Conservation (phyloP, 441 rosid species). For the Pelargonium citronellum region DNA sequence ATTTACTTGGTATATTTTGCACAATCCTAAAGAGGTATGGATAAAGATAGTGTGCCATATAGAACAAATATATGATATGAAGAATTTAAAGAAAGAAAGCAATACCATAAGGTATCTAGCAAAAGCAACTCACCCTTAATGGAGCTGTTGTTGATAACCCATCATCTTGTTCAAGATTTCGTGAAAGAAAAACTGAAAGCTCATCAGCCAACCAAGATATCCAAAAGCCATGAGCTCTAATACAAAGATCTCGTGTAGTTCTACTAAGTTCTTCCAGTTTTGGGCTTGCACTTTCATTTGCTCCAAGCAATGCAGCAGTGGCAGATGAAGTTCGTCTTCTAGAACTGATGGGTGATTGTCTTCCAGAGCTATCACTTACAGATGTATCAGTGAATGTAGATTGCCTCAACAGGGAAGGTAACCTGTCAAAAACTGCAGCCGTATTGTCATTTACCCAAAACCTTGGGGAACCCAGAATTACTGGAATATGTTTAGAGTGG, state of each 20-base stretch:
- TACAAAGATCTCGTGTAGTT: conserved; percentile 61
- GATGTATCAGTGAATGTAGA: conserved; percentile 42
- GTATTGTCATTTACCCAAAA: conserved; percentile 72
- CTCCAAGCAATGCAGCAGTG: conserved; percentile 75
- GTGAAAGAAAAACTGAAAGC: conserved; percentile 69
- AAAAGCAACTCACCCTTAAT: conserved; percentile 54
- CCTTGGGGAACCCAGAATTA: conserved; percentile 89
- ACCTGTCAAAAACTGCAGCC: conserved; percentile 59
- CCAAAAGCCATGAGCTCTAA: conserved; percentile 87
- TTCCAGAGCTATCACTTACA: conserved; percentile 44
- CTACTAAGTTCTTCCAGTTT: conserved; percentile 62
- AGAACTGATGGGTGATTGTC: conserved; percentile 43
- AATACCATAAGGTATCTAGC: conserved; percentile 8
- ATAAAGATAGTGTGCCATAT: not conserved
- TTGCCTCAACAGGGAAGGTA: conserved; percentile 58
- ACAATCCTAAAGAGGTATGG: not conserved
- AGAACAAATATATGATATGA: no score
- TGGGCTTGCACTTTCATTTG: conserved; percentile 72
- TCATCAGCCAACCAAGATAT: conserved; percentile 79
- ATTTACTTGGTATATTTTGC: no score
- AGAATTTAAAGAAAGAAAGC: conserved; percentile 20
- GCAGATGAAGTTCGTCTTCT: conserved; percentile 71
- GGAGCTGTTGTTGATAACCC: conserved; percentile 72
- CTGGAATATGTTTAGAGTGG: conserved; percentile 75
- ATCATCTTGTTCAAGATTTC: conserved; percentile 70